Conservation (phyloP, 192 early-diverging fungal genomes). For the Rhizophagus prolifer region DNA sequence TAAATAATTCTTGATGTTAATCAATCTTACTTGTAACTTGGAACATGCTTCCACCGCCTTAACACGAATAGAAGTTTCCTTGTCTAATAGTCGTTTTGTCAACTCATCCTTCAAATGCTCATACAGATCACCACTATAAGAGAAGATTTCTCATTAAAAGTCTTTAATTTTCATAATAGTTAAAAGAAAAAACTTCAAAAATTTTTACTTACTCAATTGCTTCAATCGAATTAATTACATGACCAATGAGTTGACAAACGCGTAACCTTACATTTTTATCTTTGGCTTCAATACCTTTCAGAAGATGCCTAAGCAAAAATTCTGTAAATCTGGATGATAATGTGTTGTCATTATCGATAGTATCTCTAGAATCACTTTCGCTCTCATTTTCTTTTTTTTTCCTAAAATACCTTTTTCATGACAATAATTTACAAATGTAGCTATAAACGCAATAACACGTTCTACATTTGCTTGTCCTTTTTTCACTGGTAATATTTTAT, state of each 20-base stretch:
- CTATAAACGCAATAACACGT: conserved; percentile 70
- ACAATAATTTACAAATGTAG: conserved; percentile 70
- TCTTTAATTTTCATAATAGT: background rate
- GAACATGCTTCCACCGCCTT: conserved; percentile 78
- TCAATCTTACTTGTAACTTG: conserved; percentile 63
- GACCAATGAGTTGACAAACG: conserved; percentile 74
- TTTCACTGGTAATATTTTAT: conserved; percentile 73
- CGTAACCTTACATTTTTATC: conserved; percentile 75
- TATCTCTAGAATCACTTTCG: background rate
- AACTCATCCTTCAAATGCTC: conserved; percentile 65
- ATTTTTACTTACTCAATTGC: conserved; percentile 69
- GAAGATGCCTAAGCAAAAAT: conserved; percentile 64
- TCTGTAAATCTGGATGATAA: conserved; percentile 72
- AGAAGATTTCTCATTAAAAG: background rate
- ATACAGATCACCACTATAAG: conserved; percentile 70
- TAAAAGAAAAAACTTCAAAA: background rate
- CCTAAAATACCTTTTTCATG: conserved; percentile 55
- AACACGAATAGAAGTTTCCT: conserved; percentile 74
- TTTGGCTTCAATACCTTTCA: conserved; percentile 78
- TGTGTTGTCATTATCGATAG: conserved; percentile 46
- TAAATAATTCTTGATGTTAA: conserved; percentile 31
- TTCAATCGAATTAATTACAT: conserved; percentile 68
- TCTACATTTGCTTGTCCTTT: conserved; percentile 72
- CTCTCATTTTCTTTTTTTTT: background rate
- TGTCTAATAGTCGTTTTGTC: conserved; percentile 73